Percentiles rank a stretch among this genome's conserved stretches.
phyloP scores from a whole-genome alignment of 139 green algal genomes.

The Nannochloris sp. region DNA sequence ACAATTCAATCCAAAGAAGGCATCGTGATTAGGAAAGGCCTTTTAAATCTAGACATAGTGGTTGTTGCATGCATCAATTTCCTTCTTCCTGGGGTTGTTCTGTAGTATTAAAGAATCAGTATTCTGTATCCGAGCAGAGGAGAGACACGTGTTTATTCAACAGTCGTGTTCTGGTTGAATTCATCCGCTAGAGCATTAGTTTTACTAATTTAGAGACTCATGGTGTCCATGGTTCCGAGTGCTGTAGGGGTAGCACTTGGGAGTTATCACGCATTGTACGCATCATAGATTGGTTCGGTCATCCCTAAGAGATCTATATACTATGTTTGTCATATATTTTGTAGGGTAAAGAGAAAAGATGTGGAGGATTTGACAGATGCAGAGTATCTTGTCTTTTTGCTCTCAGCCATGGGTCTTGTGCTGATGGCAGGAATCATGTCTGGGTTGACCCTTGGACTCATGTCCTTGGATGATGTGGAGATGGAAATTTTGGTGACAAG shows the following conservation, averaged over 20 bases:
- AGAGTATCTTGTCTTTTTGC: constrained; percentile 17
- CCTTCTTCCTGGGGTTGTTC: too few species aligned
- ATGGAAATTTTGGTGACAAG: constrained; percentile 42
- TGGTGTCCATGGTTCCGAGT: not conserved
- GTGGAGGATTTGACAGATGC: not conserved
- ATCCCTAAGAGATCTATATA: not conserved
- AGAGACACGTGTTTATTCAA: too few species aligned
- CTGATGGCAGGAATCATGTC: constrained; percentile 53
- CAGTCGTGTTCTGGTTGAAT: too few species aligned
- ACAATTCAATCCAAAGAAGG: too few species aligned
- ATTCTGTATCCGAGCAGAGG: too few species aligned
- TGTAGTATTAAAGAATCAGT: too few species aligned
- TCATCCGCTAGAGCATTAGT: too few species aligned
- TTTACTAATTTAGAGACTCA: too few species aligned
- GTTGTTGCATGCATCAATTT: too few species aligned
- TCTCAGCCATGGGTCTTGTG: constrained; percentile 21
- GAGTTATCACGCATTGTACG: not conserved
- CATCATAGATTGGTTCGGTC: not conserved
- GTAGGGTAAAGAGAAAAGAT: constrained; percentile 4
- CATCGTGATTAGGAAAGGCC: too few species aligned
- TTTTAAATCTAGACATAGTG: too few species aligned
- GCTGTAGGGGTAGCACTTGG: not conserved
- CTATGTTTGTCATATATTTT: not conserved
- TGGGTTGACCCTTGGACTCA: constrained; percentile 62
- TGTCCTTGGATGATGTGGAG: constrained; percentile 50